These are phyloP conservation scores for Emydomyces testavorans DNA, from an alignment of 2,329 filamentous ascomycete species.

Conservation along the genomic window DNA sequence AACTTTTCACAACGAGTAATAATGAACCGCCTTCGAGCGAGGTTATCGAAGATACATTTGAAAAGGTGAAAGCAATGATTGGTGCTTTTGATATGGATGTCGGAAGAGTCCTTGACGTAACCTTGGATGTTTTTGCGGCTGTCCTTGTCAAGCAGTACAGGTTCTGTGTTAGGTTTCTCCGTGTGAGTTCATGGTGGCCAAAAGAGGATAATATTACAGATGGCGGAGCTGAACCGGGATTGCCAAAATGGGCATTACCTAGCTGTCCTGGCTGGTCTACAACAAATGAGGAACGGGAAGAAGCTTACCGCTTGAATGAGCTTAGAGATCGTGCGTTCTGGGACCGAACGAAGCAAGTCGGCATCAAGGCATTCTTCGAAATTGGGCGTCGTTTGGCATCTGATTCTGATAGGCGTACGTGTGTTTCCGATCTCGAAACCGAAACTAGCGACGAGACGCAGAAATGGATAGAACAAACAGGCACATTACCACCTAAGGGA, in stretches of 20 bases:
- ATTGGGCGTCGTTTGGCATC: conserved; percentile 61
- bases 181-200: conserved; percentile 95
- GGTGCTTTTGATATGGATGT: conserved; percentile 96
- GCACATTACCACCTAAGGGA: conserved; percentile 69
- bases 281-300: conserved; percentile 56
- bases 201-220: conserved; percentile 45
- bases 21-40: conserved; percentile 61
- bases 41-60: conserved; percentile 73
- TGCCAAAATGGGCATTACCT: conserved; percentile 80
- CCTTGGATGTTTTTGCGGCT: conserved; percentile 86
- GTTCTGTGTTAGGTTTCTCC: conserved; percentile 88
- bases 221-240: conserved; percentile 40
- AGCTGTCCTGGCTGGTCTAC: conserved; percentile 52
- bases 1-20: conserved; percentile 81
- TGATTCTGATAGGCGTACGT: conserved; percentile 44
- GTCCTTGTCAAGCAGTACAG: conserved; percentile 83
- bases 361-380: conserved; percentile 79
- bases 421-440: conserved; percentile 27
- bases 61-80: conserved; percentile 85
- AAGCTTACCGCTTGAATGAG: conserved; percentile 46
- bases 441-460: conserved; percentile 45
- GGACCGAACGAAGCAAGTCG: conserved; percentile 61
- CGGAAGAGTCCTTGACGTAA: conserved; percentile 85
- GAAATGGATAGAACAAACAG: conserved; percentile 70
- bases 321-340: conserved; percentile 68